These are phyloP conservation scores for Herpotrichia juniperi DNA, from an alignment of 2,329 filamentous ascomycete species.

Conservation along the genomic window DNA sequence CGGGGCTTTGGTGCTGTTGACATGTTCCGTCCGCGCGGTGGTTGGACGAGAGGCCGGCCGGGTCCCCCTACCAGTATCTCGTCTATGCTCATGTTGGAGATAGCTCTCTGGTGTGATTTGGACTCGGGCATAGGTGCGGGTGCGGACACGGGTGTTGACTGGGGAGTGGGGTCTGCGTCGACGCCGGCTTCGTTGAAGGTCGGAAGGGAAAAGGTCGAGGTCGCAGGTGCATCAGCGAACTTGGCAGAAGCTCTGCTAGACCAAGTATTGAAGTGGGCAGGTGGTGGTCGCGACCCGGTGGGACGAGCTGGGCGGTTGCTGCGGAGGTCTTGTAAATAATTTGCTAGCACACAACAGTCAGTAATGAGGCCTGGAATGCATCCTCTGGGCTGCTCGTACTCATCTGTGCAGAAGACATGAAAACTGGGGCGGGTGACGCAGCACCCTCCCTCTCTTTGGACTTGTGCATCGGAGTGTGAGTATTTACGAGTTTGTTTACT, in stretches of 20 bases:
- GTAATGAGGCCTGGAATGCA: constrained; percentile 16
- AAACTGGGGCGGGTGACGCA: constrained; percentile 42
- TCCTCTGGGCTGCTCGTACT: constrained; percentile 31
- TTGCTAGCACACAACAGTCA: constrained; percentile 56
- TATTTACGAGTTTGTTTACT: constrained; percentile 29
- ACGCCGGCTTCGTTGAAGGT: constrained; percentile 31
- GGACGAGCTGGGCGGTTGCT: constrained; percentile 71
- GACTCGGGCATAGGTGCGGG: constrained; percentile 15
- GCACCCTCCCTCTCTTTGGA: constrained; percentile 43
- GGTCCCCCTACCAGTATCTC: constrained; percentile 24
- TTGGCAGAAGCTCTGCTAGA: constrained; percentile 33
- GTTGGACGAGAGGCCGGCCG: constrained; percentile 43
- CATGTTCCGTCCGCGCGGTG: constrained; percentile 49
- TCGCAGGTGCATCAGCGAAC: constrained; percentile 30
- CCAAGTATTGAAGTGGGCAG: constrained; percentile 53
- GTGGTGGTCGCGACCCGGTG: constrained; percentile 72
- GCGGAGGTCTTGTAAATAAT: constrained; percentile 74
- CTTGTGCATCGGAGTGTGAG: constrained; percentile 35
- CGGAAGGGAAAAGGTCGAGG: constrained; percentile 28
- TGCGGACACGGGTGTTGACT: constrained; percentile 13
- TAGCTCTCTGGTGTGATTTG: constrained; percentile 37
- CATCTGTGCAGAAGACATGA: constrained; percentile 46
- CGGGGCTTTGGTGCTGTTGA: constrained; percentile 42
- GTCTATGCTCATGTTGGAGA: constrained; percentile 36
- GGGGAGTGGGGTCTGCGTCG: constrained; percentile 26